Evolutionary conservation across 2,329 filamentous ascomycete genomes (phyloP).

Genomic region (Chrysoporthe deuterocubensis): DNA sequence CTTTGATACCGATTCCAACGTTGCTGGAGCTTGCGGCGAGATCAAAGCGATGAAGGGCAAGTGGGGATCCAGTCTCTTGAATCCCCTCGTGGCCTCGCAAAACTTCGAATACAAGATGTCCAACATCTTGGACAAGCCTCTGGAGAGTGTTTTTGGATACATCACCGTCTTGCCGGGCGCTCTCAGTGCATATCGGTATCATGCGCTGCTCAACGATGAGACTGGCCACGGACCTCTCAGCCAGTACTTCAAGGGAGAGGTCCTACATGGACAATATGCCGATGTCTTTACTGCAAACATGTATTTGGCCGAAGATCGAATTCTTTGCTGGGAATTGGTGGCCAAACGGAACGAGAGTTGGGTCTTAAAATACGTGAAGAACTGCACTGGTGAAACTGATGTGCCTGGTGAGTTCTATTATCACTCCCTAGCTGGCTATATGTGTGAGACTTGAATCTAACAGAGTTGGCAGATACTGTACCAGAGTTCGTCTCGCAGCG

Average conservation of each 20-base stretch:
- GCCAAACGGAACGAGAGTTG: conserved; percentile 93
- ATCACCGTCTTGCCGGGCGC: conserved; percentile 97
- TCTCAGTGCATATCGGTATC: conserved; percentile 92
- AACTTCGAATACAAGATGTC: conserved; percentile 99
- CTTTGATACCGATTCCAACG: conserved; percentile 96
- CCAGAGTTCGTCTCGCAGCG: conserved; percentile 98
- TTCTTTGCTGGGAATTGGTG: conserved; percentile 92
- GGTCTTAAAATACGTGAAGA: conserved; percentile 98
- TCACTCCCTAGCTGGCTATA: conserved; percentile 11
- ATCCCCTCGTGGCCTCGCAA: conserved; percentile 93
- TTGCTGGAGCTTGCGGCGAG: conserved; percentile 94
- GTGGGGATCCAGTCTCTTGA: conserved; percentile 80
- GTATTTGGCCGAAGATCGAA: conserved; percentile 89
- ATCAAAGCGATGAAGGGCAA: conserved; percentile 97
- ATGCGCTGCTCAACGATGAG: conserved; percentile 94
- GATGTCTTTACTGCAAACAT: conserved; percentile 98
- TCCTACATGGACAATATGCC: conserved; percentile 91
- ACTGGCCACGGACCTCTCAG: conserved; percentile 93
- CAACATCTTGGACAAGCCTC: conserved; percentile 95
- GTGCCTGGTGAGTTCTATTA: conserved; percentile 69
- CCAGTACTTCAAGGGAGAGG: conserved; percentile 99
- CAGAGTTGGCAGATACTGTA: conserved; percentile 70
- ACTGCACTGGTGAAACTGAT: conserved; percentile 95
- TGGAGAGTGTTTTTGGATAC: conserved; percentile 97
- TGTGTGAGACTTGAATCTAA: conserved; percentile 9